phyloP scores from a whole-genome alignment of 2,329 filamentous ascomycete genomes.

The Aspergillus tubingensis region DNA sequence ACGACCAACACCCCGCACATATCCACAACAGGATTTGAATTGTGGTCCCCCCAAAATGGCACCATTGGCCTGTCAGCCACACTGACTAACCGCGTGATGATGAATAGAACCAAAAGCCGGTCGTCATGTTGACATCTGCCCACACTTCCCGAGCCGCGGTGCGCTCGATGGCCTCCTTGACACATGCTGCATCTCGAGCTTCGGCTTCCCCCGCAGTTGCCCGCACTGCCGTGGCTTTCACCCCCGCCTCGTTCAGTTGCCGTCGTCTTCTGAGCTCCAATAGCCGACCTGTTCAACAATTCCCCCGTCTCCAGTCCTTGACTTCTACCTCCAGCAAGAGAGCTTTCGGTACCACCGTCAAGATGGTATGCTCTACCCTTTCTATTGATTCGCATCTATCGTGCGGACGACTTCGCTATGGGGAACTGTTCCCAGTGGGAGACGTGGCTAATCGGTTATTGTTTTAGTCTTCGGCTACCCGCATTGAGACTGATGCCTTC shows the following conservation, averaged over 20 bases:
- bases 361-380: slow-evolving; percentile 33
- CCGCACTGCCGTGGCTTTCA: slow-evolving; percentile 32
- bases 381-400: neutral
- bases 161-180: slow-evolving; percentile 39
- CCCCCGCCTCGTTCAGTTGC: slow-evolving; percentile 30
- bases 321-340: slow-evolving; percentile 34
- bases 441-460: slow-evolving; percentile 11
- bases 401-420: neutral
- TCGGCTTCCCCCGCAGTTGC: slow-evolving; percentile 38
- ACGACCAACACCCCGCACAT: neutral
- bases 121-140: slow-evolving; percentile 37
- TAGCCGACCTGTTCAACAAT: slow-evolving; percentile 33
- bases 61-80: neutral
- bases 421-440: neutral
- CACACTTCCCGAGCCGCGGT: slow-evolving; percentile 39
- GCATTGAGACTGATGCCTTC: slow-evolving; percentile 96
- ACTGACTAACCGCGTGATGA: slow-evolving; percentile 2
- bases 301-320: slow-evolving; percentile 40
- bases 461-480: slow-evolving; percentile 51
- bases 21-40: too few species aligned
- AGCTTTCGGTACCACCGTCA: slow-evolving; percentile 41
- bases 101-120: slow-evolving; percentile 1
- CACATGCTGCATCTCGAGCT: slow-evolving; percentile 34
- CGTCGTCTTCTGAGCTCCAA: slow-evolving; percentile 35
- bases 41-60: neutral